These are phyloP conservation scores for Thelephora ganbajun DNA, from an alignment of 768 basidiomycete genomes.

Conservation along the genomic window DNA sequence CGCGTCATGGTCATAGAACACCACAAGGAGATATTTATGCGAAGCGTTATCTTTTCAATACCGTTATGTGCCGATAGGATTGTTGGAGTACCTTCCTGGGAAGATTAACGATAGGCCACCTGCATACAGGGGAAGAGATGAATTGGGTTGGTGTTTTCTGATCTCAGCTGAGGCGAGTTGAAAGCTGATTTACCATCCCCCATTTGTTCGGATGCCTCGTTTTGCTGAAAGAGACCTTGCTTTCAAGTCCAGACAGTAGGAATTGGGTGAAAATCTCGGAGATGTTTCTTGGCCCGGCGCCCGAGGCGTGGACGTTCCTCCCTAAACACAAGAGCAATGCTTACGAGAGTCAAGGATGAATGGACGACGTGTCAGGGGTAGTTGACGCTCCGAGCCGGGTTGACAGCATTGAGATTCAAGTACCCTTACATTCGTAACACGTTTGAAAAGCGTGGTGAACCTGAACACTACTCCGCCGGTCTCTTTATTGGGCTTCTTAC, in stretches of 20 bases:
- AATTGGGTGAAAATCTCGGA: conserved; percentile 93
- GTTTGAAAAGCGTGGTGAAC: background rate
- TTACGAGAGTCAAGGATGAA: conserved; percentile 50
- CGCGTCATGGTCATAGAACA: conserved; percentile 30
- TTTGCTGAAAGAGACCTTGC: conserved; percentile 53
- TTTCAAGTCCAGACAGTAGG: conserved; percentile 62
- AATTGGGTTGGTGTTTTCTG: conserved; percentile 42
- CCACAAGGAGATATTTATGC: conserved; percentile 84
- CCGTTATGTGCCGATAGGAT: conserved; percentile 88
- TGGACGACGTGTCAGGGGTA: background rate
- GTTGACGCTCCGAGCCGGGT: background rate
- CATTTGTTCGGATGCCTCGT: background rate
- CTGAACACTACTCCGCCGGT: no score
- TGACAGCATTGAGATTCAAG: background rate
- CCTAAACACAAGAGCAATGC: conserved; percentile 95
- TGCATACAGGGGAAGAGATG: conserved; percentile 74
- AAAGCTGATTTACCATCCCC: background rate
- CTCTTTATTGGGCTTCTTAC: no score
- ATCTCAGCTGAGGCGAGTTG: conserved; percentile 1
- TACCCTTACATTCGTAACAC: background rate
- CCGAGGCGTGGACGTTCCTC: conserved; percentile 71
- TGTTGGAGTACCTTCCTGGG: conserved; percentile 71
- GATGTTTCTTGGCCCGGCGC: conserved; percentile 86
- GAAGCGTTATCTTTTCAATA: conserved; percentile 94
- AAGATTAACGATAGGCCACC: conserved; percentile 87